Evolutionary conservation across 1,284 basidiomycete genomes (phyloP).

Genomic region (Phylloporus gajari): DNA sequence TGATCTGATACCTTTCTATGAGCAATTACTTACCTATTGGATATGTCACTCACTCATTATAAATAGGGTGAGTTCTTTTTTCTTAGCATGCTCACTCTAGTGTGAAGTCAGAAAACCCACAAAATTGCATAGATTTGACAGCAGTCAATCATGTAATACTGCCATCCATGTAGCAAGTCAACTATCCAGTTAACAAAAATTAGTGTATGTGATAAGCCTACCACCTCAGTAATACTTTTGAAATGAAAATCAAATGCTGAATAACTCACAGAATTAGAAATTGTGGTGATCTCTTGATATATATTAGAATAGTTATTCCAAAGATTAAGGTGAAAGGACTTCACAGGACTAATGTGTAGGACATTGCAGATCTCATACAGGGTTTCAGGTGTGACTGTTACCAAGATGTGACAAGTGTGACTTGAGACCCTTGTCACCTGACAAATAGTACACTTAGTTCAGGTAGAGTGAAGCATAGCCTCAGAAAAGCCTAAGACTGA

Average conservation of each 20-base stretch:
- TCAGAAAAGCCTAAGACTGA: no score
- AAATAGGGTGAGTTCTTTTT: background rate
- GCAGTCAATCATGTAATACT: background rate
- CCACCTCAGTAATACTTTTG: background rate
- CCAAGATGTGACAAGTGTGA: no score
- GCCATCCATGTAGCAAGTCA: background rate
- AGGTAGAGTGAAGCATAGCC: no score
- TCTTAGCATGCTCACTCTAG: background rate
- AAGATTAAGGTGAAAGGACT: background rate
- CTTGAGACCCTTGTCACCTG: no score
- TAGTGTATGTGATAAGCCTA: background rate
- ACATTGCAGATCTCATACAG: background rate
- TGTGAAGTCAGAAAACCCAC: background rate
- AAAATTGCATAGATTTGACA: background rate
- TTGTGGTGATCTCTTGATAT: background rate
- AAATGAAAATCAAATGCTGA: background rate
- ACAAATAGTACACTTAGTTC: no score
- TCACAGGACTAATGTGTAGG: background rate
- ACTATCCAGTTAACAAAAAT: background rate
- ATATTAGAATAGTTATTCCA: background rate
- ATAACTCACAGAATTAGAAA: background rate
- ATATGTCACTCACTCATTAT: no score
- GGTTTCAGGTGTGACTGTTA: background rate
- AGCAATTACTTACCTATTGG: background rate
- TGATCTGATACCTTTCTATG: no score